phyloP scores from a whole-genome alignment of 1,284 basidiomycete species.

The Puccinia triticina region DNA sequence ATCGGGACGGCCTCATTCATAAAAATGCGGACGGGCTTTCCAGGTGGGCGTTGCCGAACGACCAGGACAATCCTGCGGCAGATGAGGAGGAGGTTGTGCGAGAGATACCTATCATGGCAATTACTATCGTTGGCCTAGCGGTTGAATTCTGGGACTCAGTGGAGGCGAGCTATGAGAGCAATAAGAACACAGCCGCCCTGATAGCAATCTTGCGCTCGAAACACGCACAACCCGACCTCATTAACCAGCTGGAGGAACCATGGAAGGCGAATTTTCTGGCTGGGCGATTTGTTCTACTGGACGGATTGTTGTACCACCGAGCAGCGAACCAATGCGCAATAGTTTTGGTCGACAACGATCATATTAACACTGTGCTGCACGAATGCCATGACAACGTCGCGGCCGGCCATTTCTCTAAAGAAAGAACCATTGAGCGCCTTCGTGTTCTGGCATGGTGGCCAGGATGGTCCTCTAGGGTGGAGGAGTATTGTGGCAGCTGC shows the following conservation, averaged over 20 bases:
- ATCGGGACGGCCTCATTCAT: background rate
- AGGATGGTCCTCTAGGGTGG: background rate
- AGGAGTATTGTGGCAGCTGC: background rate
- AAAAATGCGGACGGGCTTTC: conserved; percentile 32
- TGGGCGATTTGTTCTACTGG: background rate
- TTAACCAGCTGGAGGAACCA: background rate
- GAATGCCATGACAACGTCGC: background rate
- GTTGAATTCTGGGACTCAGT: background rate
- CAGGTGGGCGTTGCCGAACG: too few species aligned
- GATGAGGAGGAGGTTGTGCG: background rate
- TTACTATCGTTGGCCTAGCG: background rate
- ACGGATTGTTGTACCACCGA: background rate
- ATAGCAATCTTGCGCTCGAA: background rate
- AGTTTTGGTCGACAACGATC: background rate
- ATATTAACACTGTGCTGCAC: background rate
- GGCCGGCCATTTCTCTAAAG: too few species aligned
- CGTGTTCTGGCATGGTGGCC: background rate
- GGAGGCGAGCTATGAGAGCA: too few species aligned
- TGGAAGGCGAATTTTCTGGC: too few species aligned
- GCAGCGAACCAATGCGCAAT: background rate
- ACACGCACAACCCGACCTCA: background rate
- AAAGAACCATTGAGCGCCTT: background rate
- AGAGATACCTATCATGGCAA: background rate
- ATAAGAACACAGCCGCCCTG: background rate
- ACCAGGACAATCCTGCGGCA: background rate